Base-by-base conservation (phyloP, 345 rosid genomes). In the Salix dunnii region DNA sequence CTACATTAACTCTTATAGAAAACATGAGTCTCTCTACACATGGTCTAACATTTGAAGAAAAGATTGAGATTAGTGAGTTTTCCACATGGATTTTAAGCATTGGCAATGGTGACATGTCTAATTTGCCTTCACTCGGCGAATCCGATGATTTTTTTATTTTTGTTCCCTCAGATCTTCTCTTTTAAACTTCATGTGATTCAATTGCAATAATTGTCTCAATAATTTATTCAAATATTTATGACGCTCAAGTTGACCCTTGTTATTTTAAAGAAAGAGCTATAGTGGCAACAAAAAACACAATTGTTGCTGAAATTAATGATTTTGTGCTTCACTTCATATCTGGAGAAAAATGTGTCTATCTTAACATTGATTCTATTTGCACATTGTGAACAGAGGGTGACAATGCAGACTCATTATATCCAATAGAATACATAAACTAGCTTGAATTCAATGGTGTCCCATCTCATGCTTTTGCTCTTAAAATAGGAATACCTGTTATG, bases 401-500 rank as follows among this genome's bases (percentile, higher is more conserved):
- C n/a, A 60, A 9, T 60, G 23, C 8, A 7, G 21, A n/a, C 9
- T 10, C 11, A 17, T 60, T 60, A 51, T 73, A 30, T 30, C 20
- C 20, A 9, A 65, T 8, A 13, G 3, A 7, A 33, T 3, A 65
- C 31, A 65, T 65, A 2, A 77, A 77, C 12, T 7, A 38, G 1
- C 5, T 72, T 7, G 38, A 48, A 30, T 62, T 48, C 42, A 20
- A 18, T 17, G 53, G 75, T 0, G 2, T 77, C 10, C 75, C 75
- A 28, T 14, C 31, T 42, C 75, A 70, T 48, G 23, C 48, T 6
- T 8, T 77, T 4, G n/a, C n/a, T 7, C 31, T 77, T 12, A 71
- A 77, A 65, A 17, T 77, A 33, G 75, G 80, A 0, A 63, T 30
- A 13, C 80, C 51, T 0, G 31, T 71, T 0, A 70, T 77, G 58